Base-by-base conservation (phyloP, 495 filamentous ascomycete species). In the Aspergillus egyptiacus region DNA sequence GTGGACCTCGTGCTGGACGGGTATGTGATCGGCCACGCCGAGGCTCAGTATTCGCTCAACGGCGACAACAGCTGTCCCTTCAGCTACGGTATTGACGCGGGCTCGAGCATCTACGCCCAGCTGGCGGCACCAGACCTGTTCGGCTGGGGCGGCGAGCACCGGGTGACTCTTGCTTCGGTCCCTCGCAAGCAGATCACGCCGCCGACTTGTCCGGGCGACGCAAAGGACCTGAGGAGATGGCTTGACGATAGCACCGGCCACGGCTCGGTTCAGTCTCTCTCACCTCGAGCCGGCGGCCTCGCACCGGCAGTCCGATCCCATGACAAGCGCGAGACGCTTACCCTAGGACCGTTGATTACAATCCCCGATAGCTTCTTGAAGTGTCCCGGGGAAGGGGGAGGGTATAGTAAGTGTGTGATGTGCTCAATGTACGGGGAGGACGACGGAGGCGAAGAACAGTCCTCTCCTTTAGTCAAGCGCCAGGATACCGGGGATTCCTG, bases 1-100 rank as follows among this genome's bases (percentile, higher is more conserved):
- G 62, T 54, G 13, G 50, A 48, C 11, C 48, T 65, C 22, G 52
- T 61, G 17, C 52, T 49, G 1, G 60, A 63, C 23, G 54, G 55
- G 17, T 59, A 51, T 27, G 41, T 61, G 18, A 20, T 40, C 28
- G 47, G n/a, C 6, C 40, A 49, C 14, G 56, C 53, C 3, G 47
- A 46, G 30, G 49, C n/a, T 11, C 17, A 25, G 8, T 37, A 33
- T 22, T 27, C 20, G 15, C 31, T 36, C 24, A 44, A 47, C 24
- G 30, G 41, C 6, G 40, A 43, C 50, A 48, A 50, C 18, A 27
- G 25, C 37, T 63, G 60, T 18, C 58, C 62, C 9, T 63, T 61
- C 41, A 54, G 34, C 39, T 66, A 52, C 25, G 60, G 60, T 8
- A 44, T 62, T 25, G 54, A 65, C 38, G 53, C 55, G 18, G 62